A percentile compares a stretch with the other conserved stretches of the same genome.
Conservation (phyloP, 169 alveolate species). For the Plasmodium coatneyi region DNA sequence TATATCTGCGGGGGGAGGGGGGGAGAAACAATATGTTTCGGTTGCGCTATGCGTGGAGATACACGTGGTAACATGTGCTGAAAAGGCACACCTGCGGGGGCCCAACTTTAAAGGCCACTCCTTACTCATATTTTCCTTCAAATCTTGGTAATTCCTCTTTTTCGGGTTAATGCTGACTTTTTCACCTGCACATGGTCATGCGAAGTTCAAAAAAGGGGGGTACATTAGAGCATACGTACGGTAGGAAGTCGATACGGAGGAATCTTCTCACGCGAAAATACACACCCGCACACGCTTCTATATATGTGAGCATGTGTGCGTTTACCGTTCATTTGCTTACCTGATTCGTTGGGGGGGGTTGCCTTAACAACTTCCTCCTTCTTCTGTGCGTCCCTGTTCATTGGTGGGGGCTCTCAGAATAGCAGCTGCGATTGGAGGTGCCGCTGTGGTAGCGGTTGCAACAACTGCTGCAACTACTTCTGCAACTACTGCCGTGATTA, state of each 20-base stretch:
- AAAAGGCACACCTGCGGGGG: background rate
- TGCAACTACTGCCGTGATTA: background rate
- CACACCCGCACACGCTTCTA: background rate
- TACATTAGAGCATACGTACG: background rate
- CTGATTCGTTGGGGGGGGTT: background rate
- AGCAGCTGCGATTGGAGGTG: background rate
- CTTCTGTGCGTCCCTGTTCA: background rate
- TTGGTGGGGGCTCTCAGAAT: background rate
- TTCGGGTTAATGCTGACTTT: slow-evolving; percentile 47
- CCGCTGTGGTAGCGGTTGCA: background rate
- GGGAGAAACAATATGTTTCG: background rate
- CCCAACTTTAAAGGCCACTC: background rate
- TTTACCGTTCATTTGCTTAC: background rate
- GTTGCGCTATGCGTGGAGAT: background rate
- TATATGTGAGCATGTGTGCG: background rate
- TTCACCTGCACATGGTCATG: slow-evolving; percentile 18
- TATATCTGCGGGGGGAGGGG: slow-evolving; percentile 1
- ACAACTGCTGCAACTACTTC: background rate
- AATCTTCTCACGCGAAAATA: background rate
- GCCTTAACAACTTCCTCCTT: slow-evolving; percentile 20
- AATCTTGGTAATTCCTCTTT: slow-evolving; percentile 64
- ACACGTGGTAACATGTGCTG: background rate
- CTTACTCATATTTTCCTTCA: slow-evolving; percentile 55
- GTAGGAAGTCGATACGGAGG: background rate
- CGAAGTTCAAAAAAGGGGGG: background rate